These are phyloP conservation scores for Claviceps sp. DNA, from an alignment of 2,329 filamentous ascomycete genomes.

Conservation along the genomic window DNA sequence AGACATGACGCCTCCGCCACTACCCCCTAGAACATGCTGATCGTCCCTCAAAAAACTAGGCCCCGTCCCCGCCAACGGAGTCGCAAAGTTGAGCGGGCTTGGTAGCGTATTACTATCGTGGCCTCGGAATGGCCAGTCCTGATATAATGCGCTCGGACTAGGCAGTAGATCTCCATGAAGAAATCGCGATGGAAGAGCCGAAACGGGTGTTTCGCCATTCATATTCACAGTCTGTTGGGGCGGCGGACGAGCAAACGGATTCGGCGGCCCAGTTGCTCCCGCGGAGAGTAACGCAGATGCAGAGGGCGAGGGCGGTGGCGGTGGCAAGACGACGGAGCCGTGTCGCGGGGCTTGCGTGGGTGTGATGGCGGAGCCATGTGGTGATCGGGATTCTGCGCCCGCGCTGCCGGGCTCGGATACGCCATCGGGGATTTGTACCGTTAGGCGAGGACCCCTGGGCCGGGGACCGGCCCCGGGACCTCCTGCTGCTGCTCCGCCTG, in stretches of 20 bases:
- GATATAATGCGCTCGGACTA: constrained; percentile 84
- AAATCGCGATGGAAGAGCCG: constrained; percentile 82
- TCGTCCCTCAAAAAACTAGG: constrained; percentile 52
- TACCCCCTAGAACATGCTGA: constrained; percentile 11
- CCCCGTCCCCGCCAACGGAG: constrained; percentile 52
- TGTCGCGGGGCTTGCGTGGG: constrained; percentile 41
- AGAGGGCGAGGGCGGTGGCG: constrained; percentile 85
- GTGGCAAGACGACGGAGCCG: constrained; percentile 68
- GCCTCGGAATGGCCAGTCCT: constrained; percentile 70
- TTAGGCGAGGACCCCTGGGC: constrained; percentile 66
- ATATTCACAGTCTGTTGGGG: constrained; percentile 51
- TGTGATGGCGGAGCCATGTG: constrained; percentile 44
- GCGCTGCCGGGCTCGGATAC: constrained; percentile 64
- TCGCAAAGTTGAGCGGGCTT: constrained; percentile 85
- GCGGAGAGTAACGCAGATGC: constrained; percentile 76
- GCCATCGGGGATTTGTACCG: constrained; percentile 90
- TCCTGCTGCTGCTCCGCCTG: constrained; percentile 12
- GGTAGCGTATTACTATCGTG: constrained; percentile 74
- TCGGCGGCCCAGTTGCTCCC: constrained; percentile 82
- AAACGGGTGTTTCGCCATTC: constrained; percentile 60
- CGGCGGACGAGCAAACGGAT: constrained; percentile 82
- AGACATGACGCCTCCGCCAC: constrained; percentile 5
- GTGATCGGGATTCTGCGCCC: constrained; percentile 56
- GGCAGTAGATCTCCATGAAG: constrained; percentile 78
- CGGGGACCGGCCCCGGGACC: constrained; percentile 47